A percentile compares a stretch with the other conserved stretches of the same genome.
These are phyloP conservation scores for Pachyrhizus erosus DNA, from an alignment of 306 rosid species.

Conservation along the genomic window DNA sequence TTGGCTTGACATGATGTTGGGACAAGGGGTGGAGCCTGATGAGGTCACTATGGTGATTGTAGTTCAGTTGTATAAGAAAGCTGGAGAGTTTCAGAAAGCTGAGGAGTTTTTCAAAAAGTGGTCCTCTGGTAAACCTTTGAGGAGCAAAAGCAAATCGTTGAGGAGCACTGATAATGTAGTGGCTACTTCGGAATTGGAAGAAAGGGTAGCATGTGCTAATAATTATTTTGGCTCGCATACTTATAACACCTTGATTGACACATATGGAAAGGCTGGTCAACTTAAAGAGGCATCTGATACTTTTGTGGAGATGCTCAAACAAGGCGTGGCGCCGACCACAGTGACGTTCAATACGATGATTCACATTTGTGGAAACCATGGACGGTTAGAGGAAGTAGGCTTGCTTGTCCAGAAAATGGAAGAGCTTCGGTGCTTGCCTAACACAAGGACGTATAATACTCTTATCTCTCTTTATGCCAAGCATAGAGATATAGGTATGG, in stretches of 20 bases:
- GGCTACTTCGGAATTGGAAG: slow-evolving; percentile 35
- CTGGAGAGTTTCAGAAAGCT: slow-evolving; percentile 80
- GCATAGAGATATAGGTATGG: slow-evolving; percentile 69
- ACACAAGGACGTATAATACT: slow-evolving; percentile 88
- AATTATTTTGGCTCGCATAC: slow-evolving; percentile 71
- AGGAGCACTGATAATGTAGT: slow-evolving; percentile 28
- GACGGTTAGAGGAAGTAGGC: slow-evolving; percentile 69
- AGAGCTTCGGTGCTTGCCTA: slow-evolving; percentile 71
- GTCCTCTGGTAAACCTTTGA: slow-evolving; percentile 63
- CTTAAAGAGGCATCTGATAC: slow-evolving; percentile 82
- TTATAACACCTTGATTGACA: slow-evolving; percentile 86
- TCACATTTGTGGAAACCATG: slow-evolving; percentile 92
- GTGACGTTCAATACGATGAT: slow-evolving; percentile 97
- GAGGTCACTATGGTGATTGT: slow-evolving; percentile 95
- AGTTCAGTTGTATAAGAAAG: slow-evolving; percentile 86
- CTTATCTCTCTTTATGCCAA: slow-evolving; percentile 73
- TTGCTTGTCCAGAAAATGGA: slow-evolving; percentile 83
- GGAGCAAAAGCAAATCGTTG: slow-evolving; percentile 48
- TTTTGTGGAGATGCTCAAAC: slow-evolving; percentile 77
- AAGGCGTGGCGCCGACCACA: slow-evolving; percentile 75
- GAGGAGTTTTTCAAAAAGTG: slow-evolving; percentile 79
- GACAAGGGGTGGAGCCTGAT: slow-evolving; percentile 83
- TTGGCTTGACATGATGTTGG: slow-evolving; percentile 84
- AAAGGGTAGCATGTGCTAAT: slow-evolving; percentile 34
- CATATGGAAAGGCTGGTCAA: slow-evolving; percentile 86